Percentiles rank a stretch among this genome's conserved stretches.
phyloP scores from a whole-genome alignment of 441 rosid genomes.

The Eugenia klotzschiana region DNA sequence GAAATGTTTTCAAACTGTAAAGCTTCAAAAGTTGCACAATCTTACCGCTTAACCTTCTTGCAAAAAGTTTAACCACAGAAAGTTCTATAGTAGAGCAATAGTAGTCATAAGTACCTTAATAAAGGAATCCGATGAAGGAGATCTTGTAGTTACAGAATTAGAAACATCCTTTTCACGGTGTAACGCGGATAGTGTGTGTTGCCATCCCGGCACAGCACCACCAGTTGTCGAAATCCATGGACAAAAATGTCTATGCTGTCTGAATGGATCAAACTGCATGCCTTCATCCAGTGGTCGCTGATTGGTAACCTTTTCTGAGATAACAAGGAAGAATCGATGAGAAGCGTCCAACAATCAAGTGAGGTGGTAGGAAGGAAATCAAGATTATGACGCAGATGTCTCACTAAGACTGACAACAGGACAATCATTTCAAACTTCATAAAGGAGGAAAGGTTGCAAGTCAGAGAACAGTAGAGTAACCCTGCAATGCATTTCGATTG shows the following conservation, averaged over 20 bases:
- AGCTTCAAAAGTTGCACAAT: not conserved
- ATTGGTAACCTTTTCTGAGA: slow-evolving; percentile 27
- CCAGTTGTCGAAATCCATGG: slow-evolving; percentile 74
- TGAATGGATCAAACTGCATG: slow-evolving; percentile 75
- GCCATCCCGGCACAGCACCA: slow-evolving; percentile 61
- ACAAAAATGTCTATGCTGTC: slow-evolving; percentile 89
- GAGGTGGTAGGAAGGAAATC: not conserved
- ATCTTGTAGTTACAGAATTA: slow-evolving; percentile 15
- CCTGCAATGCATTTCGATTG: not conserved
- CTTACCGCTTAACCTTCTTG: not conserved
- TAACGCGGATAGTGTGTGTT: slow-evolving; percentile 64
- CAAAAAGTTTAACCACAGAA: not conserved
- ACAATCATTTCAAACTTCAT: not conserved
- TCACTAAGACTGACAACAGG: not conserved
- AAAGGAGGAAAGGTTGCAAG: not conserved
- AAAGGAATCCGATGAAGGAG: slow-evolving; percentile 36
- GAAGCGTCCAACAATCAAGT: not conserved
- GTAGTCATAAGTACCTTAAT: slow-evolving; percentile 37
- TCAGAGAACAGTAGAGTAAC: not conserved
- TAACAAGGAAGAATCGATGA: not conserved
- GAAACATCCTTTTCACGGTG: slow-evolving; percentile 28
- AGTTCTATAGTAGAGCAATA: not conserved
- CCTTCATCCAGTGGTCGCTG: slow-evolving; percentile 17
- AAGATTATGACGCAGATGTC: not conserved
- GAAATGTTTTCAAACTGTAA: not conserved